These are phyloP conservation scores for Loxodes magnus DNA, from an alignment of 73 alveolate genomes.

Conservation along the genomic window DNA sequence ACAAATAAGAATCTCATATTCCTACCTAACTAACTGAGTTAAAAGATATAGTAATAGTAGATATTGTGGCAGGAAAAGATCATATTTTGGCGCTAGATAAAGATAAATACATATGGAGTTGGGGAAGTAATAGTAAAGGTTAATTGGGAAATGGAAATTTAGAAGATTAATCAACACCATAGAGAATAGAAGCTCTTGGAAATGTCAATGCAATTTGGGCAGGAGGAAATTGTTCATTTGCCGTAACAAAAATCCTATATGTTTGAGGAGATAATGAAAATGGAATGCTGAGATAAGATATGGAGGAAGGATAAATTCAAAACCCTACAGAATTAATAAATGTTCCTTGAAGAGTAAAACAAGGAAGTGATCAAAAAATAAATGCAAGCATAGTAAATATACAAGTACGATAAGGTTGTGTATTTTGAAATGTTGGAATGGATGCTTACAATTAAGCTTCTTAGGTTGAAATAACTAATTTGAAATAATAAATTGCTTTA, in stretches of 20 bases:
- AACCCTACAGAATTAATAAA: too few relatives aligned
- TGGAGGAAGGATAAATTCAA: too few relatives aligned
- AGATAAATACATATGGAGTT: conserved; percentile 1
- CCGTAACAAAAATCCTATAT: background rate
- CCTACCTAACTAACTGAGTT: conserved; percentile 3
- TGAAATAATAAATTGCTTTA: too few relatives aligned
- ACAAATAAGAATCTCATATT: background rate
- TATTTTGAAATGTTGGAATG: too few relatives aligned
- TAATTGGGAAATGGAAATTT: conserved; percentile 5
- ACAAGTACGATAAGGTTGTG: too few relatives aligned
- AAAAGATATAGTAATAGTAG: background rate
- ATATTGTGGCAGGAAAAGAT: conserved; percentile 1
- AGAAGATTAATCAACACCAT: background rate
- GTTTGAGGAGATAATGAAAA: conserved; percentile 13
- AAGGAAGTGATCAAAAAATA: too few relatives aligned
- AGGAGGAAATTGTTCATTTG: conserved; percentile 3
- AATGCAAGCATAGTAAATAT: too few relatives aligned
- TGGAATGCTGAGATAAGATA: too few relatives aligned
- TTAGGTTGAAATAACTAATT: too few relatives aligned
- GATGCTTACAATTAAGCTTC: too few relatives aligned
- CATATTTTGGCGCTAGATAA: conserved; percentile 6
- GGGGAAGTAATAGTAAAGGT: conserved; percentile 10
- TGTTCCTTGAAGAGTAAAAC: too few relatives aligned
- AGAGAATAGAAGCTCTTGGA: background rate
- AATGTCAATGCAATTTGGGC: background rate